Evolutionary conservation across 1,139 yeast species (phyloP), one percentile per base, ranked within the genome.

Genomic region (Kodamaea derodonti): DNA sequence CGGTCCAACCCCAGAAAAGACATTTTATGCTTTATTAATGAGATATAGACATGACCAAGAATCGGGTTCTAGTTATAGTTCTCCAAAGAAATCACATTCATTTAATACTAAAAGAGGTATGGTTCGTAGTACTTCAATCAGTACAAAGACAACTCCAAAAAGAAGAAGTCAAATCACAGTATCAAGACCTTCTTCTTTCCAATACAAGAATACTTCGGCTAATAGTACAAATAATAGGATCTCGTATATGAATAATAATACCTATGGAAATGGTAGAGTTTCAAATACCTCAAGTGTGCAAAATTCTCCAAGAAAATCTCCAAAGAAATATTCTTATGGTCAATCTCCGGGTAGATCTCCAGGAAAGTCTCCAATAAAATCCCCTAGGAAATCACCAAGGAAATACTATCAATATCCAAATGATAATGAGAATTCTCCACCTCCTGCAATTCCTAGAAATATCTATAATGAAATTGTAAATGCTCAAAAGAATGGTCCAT

Each of bases 1-100:
- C 26, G 85, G 82, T 20, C 69, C 78, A 17, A 80, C 78, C 45
- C 75, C 87, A 3, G 92, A 84, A 55, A 84, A 83, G 60, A 81
- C 86, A 27, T 79, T 84, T 49, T 84, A 84, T 49, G 84, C 85
- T 13, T 63, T 83, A 38, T 63, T 84, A 34, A 57, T 73, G 51
- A 68, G 78, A 45, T 77, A 77, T 51, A 68, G 77, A 47, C 71
- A 69, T 40, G 66, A 65, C 34, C 78, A 73, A 47, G 69, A 61
- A 32, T 63, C 58, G 26, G 39, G 44, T 36, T 36, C 41, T 18
- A 32, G 32, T 31, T 16, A 31, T 18, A 42, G 40, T 31, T 36
- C 49, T 11, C 58, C 54, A 22, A 49, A 43, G 35, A 49, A 41
- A 27, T 41, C 45, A 13, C 43, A 32, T 12, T 52, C 51, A 20